These are phyloP conservation scores for Endoconidiophora laricicola DNA, from an alignment of 2,329 filamentous ascomycete species.

Conservation along the genomic window DNA sequence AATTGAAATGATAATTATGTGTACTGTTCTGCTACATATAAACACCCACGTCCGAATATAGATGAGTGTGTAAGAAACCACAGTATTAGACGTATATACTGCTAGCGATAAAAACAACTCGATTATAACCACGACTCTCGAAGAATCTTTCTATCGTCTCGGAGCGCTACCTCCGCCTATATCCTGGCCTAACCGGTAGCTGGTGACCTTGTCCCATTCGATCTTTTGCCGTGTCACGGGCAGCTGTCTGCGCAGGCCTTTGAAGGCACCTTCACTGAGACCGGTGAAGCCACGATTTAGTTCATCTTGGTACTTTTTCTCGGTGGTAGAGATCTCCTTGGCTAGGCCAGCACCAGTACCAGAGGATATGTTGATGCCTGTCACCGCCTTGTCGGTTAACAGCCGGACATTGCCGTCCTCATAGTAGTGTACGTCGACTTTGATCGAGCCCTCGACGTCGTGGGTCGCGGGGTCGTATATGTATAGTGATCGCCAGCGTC, in stretches of 20 bases:
- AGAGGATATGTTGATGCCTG: slow-evolving; percentile 39
- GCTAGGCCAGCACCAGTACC: slow-evolving; percentile 51
- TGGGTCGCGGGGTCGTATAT: slow-evolving; percentile 54
- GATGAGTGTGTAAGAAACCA: background rate
- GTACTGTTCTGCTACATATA: no score
- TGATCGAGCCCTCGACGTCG: slow-evolving; percentile 60
- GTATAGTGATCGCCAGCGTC: slow-evolving; percentile 86
- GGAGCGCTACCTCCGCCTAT: slow-evolving; percentile 49
- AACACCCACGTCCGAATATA: background rate
- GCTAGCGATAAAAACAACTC: background rate
- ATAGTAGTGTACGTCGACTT: slow-evolving; percentile 97
- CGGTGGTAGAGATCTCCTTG: slow-evolving; percentile 58
- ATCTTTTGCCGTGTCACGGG: slow-evolving; percentile 97
- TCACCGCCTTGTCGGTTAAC: slow-evolving; percentile 66
- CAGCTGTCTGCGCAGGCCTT: slow-evolving; percentile 76
- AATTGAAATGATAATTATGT: no score
- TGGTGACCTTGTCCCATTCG: slow-evolving; percentile 96
- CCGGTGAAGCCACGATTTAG: slow-evolving; percentile 78
- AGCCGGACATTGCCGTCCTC: slow-evolving; percentile 96
- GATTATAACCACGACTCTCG: background rate
- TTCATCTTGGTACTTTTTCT: slow-evolving; percentile 93
- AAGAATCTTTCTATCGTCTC: slow-evolving; percentile 24
- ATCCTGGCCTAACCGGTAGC: slow-evolving; percentile 72
- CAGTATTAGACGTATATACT: background rate
- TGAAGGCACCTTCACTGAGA: slow-evolving; percentile 89